Evolutionary conservation across 345 rosid species (phyloP), one percentile per base, ranked within the genome.

Genomic region (Kernera saxatilis): DNA sequence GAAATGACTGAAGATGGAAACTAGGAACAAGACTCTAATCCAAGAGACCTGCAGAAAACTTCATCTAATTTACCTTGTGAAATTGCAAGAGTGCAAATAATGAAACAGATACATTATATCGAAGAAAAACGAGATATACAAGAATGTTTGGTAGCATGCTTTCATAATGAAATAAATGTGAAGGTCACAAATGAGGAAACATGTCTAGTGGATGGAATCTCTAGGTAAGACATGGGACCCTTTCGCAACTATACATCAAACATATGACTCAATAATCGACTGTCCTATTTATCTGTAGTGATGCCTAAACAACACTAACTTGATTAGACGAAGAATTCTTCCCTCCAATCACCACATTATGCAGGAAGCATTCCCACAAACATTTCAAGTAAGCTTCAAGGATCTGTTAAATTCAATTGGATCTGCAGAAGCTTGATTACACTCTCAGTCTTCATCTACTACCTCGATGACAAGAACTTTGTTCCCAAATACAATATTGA

Each of bases 131-230:
- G 32, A 55, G 25, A 14, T 27, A 36, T 58, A 55, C 72, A 74
- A 67, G 61, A 67, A 51, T 30, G 26, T 46, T 23, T 27, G 37
- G 29, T 37, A 58, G 44, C 32, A 58, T 25, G 25, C 62, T 66
- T 67, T 59, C 73, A 59, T 12, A 68, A 4, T 35, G 48, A 61
- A 68, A 53, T 52, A 54, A 69, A 62, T 21, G 66, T 11, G 17
- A 36, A 75, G 59, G 59, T 30, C 57, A 69, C 52, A 69, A 43
- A 69, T 36, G 29, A 67, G 61, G 67, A 56, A 73, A 51, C 78
- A 75, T 52, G 64, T 60, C 70, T 41, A 41, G 36, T 59, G 36
- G 54, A 50, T 41, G 30, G 19, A 59, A 59, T 67, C 73, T 51
- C 59, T 57, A 58, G 65, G 57, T 72, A 35, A 64, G 22, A 58